A percentile compares a stretch with the other conserved stretches of the same genome.
Evolutionary conservation across 345 rosid species (phyloP).

Genomic region (Cardamine resedifolia): DNA sequence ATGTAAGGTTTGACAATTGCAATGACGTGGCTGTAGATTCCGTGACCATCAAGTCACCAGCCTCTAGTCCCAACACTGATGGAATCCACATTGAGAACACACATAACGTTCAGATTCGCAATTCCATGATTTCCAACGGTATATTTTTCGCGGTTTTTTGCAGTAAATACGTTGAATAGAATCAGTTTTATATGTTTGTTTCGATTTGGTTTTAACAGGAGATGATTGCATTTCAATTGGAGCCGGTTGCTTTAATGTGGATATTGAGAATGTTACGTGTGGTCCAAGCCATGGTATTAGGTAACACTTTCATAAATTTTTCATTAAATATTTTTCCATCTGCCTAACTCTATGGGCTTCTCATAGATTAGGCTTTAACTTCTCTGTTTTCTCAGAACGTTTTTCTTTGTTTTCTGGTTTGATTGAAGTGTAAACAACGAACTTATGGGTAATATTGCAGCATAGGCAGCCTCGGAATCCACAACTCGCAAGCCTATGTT

Average conservation of each 20-base stretch:
- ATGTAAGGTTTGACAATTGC: constrained; percentile 66
- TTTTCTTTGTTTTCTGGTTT: neutral
- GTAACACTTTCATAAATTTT: constrained; percentile 35
- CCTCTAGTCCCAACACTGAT: constrained; percentile 81
- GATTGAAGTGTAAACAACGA: neutral
- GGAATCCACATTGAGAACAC: constrained; percentile 82
- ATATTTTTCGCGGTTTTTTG: neutral
- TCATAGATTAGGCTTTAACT: constrained; percentile 2
- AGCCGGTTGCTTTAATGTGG: constrained; percentile 71
- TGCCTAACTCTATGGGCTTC: constrained; percentile 29
- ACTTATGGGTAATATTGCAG: constrained; percentile 44
- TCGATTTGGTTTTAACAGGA: constrained; percentile 41
- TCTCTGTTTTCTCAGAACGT: neutral
- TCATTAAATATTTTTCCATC: neutral
- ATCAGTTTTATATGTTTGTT: neutral
- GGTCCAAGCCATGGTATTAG: constrained; percentile 98
- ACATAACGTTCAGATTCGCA: constrained; percentile 53
- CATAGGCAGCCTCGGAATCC: constrained; percentile 87
- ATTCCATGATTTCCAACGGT: constrained; percentile 81
- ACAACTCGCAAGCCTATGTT: constrained; percentile 74
- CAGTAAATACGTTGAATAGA: neutral
- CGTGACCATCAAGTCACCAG: constrained; percentile 63
- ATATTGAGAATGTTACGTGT: constrained; percentile 74
- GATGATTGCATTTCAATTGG: constrained; percentile 91
- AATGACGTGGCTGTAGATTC: constrained; percentile 44